phyloP scores from a whole-genome alignment of 768 basidiomycete genomes.

The Lactifluus rugatus region DNA sequence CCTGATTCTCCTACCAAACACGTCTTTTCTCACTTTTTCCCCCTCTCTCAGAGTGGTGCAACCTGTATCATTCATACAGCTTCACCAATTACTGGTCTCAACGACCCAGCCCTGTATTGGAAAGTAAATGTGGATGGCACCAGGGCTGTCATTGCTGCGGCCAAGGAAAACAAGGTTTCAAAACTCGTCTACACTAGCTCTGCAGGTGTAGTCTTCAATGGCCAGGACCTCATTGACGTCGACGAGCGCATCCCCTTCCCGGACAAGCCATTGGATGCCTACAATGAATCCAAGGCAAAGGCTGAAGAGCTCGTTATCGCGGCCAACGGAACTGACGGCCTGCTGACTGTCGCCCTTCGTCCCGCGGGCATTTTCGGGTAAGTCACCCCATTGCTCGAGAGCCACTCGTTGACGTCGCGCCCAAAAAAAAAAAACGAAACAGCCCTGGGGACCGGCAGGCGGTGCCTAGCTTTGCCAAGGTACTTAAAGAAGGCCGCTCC shows the following conservation, averaged over 20 bases:
- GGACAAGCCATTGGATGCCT: constrained; percentile 70
- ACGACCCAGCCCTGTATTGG: constrained; percentile 64
- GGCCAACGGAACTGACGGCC: constrained; percentile 76
- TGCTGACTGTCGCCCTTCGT: constrained; percentile 82
- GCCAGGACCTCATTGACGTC: constrained; percentile 65
- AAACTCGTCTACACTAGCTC: constrained; percentile 95
- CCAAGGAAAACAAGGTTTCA: constrained; percentile 56
- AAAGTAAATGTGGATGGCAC: constrained; percentile 95
- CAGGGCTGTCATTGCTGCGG: constrained; percentile 72
- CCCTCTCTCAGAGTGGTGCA: constrained; percentile 49
- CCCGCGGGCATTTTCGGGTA: constrained; percentile 97
- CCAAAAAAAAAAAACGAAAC: background rate
- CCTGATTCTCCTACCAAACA: constrained; percentile 18
- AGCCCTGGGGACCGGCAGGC: constrained; percentile 90
- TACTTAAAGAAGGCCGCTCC: constrained; percentile 72
- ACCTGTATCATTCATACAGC: constrained; percentile 96
- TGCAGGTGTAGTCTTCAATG: constrained; percentile 84
- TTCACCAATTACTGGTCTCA: constrained; percentile 62
- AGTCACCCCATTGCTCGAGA: constrained; percentile 20
- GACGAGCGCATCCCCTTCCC: constrained; percentile 83
- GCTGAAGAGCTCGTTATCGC: constrained; percentile 76
- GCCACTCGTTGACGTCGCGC: background rate
- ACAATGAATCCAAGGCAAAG: constrained; percentile 89
- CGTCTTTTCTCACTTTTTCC: background rate
- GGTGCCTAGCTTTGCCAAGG: constrained; percentile 69